Base-by-base conservation (phyloP, 2,329 filamentous ascomycete species). In the Ascochyta pisi region DNA sequence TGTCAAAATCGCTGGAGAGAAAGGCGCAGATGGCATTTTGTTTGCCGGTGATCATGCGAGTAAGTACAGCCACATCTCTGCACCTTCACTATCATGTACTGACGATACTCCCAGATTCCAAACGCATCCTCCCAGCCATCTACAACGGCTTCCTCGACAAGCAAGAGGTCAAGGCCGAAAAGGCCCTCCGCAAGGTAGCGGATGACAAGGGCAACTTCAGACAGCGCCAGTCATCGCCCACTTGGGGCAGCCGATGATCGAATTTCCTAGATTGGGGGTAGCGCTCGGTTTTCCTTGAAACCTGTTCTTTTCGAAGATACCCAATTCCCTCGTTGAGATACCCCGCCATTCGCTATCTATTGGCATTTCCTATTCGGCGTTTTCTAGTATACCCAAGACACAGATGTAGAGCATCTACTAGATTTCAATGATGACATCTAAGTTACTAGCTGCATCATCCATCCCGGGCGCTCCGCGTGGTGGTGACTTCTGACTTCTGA, bases 1-100 rank as follows among this genome's bases (percentile, higher is more conserved):
- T 1, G 86, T 93, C 2, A 82, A 82, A 53, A 73, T 89, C 50
- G 88, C 89, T 57, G 84, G 84, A 64, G 86, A 87, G 74, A 84
- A 83, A 68, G 89, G 89, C 54, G 90, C 90, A 38, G 84, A 84
- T 55, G 86, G 86, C 54, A 79, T 93, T 47, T 85, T 87, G 2
- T 96, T 96, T 73, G 90, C 89, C 6, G 79, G 82, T 48, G 86
- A 90, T 62, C 92, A 96, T 79, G 91, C 90, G 40, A 92, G 94
- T 82, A 86, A 74, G 80, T 80, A 45, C 38, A 41, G 6, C 22
- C 4, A 31, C 33, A 47, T 7, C n/a, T 26, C n/a, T 7, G 9
- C 37, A 7, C 33, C n/a, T 15, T 43, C 33, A n/a, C 10, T 10
- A 24, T 8, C 35, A 19, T 47, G 34, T 44, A 33, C 63, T 73